Evolutionary conservation across 257 asterid species (phyloP), one percentile per base, ranked within the genome.

Genomic region (Solanum sparsipilum): DNA sequence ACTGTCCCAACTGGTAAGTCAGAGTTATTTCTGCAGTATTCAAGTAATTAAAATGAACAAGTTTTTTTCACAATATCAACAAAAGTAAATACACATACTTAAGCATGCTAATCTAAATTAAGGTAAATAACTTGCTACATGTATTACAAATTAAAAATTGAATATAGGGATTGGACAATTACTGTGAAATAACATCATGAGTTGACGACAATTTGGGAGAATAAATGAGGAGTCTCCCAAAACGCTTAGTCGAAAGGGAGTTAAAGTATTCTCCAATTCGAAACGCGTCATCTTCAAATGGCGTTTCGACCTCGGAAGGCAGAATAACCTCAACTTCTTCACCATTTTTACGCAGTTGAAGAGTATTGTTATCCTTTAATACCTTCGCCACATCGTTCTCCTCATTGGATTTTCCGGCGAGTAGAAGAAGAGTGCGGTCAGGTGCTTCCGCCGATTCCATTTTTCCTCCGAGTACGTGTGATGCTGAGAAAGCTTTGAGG

Each of bases 1-100:
- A 89, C 98, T n/a, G 98, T 86, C 72, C 99, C 99, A 86, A 93
- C 58, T 38, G 99, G 98, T 86, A 97, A 88, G 90, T 93, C 98
- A 34, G 88, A 52, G 63, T 96, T 95, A 93, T 97, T 97, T 88
- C 98, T 97, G 93, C 88, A 87, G 82, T 35, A 87, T 68, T 79
- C 83, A 75, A 70, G 7, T 44, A 76, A 56, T 79, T n/a, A 68
- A 36, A 56, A 65, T 6, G 6, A 48, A 70, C 4, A 13, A 13
- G 3, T 58, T 52, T 52, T 48, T 5, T 2, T 52, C 65, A 18
- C 2, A 7, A 56, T 20, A 56, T 2, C 65, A 56, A 56, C 65
- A 20, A 56, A 48, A 44, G 65, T 6, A 56, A 8, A 18, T 56
- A 56, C 25, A 56, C 65, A 56, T 56, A 56, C 65, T 56, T 18